Evolutionary conservation across 495 filamentous ascomycete species (phyloP), one percentile per base, ranked within the genome.

Genomic region (Penicillium fimorum): DNA sequence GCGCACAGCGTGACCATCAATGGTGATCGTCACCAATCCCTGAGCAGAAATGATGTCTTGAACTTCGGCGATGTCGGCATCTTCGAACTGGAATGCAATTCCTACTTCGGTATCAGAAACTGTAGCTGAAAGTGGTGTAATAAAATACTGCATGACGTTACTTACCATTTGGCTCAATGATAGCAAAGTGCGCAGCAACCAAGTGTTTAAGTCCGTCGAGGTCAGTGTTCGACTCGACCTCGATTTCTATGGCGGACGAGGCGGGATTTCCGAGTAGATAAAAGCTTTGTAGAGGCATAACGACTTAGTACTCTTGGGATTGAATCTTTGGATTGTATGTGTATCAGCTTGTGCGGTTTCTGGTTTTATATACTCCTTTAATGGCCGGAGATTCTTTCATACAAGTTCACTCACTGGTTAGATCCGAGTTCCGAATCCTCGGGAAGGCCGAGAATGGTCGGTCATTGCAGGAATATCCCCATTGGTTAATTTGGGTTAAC

Each of bases 1-100:
- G 8, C 73, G 70, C n/a, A 80, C 69, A n/a, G 66, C 49, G 27
- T 74, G 60, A 5, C 76, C 76, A 58, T 79, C 76, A 45, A 66
- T 56, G 10, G 57, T 58, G 20, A 66, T 60, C 12, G 69, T 72
- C 22, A 82, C 52, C 2, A 68, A 59, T 5, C 44, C 56, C 17
- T 58, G 9, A 3, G 60, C 60, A 5, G 66, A 48, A 12, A 67
- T 46, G 22, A 79, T 56, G n/a, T 73, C 68, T 29, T 70, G 51
- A 3, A 64, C 59, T 32, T 32, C 30, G 30, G 30, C 8, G 30
- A 32, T 7, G 6, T 32, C 30, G 8, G 30, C 30, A 32, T 32
- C 30, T 1, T 32, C 30, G 9, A 32, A 32, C 30, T 32, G 30
- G 5, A 32, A 32, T 32, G 30, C 30, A 32, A 32, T 32, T 32